Evolutionary conservation across 2,329 filamentous ascomycete genomes (phyloP).

Genomic region (Madurella mycetomatis): DNA sequence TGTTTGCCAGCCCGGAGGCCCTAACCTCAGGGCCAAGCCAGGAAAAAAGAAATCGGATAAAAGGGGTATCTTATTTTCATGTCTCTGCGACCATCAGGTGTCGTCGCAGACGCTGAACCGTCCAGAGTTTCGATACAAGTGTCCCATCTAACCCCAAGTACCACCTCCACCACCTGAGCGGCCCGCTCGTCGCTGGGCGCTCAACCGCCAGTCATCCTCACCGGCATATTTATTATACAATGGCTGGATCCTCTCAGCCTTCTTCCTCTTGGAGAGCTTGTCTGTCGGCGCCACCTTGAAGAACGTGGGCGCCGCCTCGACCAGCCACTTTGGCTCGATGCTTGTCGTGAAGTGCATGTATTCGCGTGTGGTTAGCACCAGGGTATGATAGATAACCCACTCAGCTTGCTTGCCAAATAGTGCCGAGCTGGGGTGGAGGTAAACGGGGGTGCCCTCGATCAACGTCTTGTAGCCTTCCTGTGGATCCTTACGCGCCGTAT

Average conservation of each 20-base stretch:
- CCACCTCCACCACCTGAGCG: constrained; percentile 80
- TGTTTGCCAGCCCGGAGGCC: no score
- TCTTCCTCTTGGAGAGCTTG: constrained; percentile 81
- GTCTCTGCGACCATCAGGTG: no score
- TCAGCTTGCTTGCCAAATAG: constrained; percentile 95
- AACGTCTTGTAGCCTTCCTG: constrained; percentile 97
- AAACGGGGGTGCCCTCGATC: constrained; percentile 90
- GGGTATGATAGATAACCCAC: constrained; percentile 88
- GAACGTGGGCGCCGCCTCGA: constrained; percentile 96
- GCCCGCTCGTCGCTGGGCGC: constrained; percentile 79
- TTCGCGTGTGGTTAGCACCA: constrained; percentile 92
- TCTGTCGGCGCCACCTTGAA: constrained; percentile 95
- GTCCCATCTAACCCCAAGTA: constrained; percentile 70
- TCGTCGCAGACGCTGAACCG: no score
- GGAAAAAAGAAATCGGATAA: no score
- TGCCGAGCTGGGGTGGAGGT: constrained; percentile 86
- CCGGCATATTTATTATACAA: constrained; percentile 88
- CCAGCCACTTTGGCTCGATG: constrained; percentile 91
- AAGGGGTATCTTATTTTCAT: no score
- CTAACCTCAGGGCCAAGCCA: no score
- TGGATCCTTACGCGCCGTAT: constrained; percentile 89
- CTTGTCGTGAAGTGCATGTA: constrained; percentile 95
- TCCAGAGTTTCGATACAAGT: not conserved
- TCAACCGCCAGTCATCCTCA: constrained; percentile 93
- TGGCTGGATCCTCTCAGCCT: constrained; percentile 90